Percentiles rank a stretch among this genome's conserved stretches.
phyloP scores from a whole-genome alignment of 2,329 filamentous ascomycete species.

The Alternaria brassicicola region DNA sequence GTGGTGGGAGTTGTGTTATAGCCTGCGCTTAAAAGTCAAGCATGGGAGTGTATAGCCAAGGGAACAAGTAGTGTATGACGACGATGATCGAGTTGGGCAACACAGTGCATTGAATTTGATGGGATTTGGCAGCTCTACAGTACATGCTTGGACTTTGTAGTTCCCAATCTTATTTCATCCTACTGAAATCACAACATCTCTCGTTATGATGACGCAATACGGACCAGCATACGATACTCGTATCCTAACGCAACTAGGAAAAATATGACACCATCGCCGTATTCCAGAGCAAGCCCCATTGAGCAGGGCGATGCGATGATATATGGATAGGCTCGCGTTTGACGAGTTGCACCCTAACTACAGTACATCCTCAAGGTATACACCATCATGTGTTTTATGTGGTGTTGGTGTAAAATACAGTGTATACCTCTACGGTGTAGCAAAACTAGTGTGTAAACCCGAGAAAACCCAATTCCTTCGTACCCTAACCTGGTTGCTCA shows the following conservation, averaged over 20 bases:
- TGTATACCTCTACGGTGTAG: neutral
- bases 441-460: neutral
- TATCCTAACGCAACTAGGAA: no score
- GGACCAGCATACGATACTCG: neutral
- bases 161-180: neutral
- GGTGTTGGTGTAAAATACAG: neutral
- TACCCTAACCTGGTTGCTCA: neutral
- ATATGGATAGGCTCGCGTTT: neutral
- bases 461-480: neutral
- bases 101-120: neutral
- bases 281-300: neutral
- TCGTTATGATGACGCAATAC: neutral
- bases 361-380: neutral
- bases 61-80: no score
- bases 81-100: neutral
- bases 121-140: neutral
- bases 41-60: neutral
- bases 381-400: neutral
- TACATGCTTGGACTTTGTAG: neutral
- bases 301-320: neutral
- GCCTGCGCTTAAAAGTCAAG: neutral
- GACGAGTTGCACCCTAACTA: neutral
- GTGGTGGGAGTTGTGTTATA: neutral
- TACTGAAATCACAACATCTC: neutral
- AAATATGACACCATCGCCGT: neutral